Evolutionary conservation across 495 filamentous ascomycete species (phyloP).

Genomic region (Lasiosphaeris hirsuta): DNA sequence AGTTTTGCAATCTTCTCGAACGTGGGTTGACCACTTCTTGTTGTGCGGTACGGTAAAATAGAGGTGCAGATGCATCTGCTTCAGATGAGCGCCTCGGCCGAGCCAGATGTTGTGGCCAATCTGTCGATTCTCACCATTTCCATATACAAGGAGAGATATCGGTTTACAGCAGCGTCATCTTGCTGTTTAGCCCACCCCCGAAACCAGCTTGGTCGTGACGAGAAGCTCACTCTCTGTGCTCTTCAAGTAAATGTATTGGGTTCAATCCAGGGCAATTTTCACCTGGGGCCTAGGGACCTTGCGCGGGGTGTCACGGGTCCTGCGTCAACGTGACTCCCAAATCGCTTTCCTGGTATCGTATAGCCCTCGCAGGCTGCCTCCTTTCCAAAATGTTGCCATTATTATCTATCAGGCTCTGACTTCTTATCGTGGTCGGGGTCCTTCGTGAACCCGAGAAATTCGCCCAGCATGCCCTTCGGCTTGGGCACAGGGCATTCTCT

Average conservation of each 20-base stretch:
- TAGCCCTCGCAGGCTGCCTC: neutral
- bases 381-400: neutral
- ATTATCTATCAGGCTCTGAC: conserved; percentile 20
- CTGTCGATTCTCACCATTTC: neutral
- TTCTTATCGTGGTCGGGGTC: conserved; percentile 11
- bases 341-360: neutral
- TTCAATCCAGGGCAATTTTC: too few relatives aligned
- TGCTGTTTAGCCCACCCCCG: too few relatives aligned
- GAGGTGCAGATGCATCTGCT: neutral
- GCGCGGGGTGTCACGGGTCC: too few relatives aligned
- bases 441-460: conserved; percentile 65
- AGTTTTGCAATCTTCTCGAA: conserved; percentile 10
- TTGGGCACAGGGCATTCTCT: conserved; percentile 82
- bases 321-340: neutral
- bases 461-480: conserved; percentile 68
- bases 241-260: too few relatives aligned
- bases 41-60: neutral
- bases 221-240: too few relatives aligned
- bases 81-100: neutral
- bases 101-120: neutral
- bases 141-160: too few relatives aligned
- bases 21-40: neutral
- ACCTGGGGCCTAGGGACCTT: too few relatives aligned
- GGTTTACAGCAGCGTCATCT: too few relatives aligned
- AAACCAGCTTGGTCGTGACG: too few relatives aligned